A percentile compares a stretch with the other conserved stretches of the same genome.
Evolutionary conservation across 2,329 filamentous ascomycete species (phyloP).

Genomic region (Alternaria panax): DNA sequence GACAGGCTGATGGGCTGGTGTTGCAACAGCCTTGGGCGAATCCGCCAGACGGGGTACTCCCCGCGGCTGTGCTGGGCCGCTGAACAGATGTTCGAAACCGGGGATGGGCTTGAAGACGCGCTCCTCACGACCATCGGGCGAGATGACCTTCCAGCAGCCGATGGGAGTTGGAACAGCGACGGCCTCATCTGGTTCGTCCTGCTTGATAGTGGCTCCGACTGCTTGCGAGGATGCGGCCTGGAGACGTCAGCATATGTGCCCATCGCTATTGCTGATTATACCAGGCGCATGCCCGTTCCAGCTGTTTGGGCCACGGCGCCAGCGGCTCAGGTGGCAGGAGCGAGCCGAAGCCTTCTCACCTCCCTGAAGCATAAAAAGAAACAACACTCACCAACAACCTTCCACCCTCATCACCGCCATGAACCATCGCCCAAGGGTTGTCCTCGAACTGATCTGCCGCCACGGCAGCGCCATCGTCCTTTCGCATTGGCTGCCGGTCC

Average conservation of each 20-base stretch:
- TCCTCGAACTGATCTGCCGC: constrained; percentile 1
- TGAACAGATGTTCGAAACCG: constrained; percentile 38
- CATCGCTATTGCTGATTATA: constrained; percentile 1
- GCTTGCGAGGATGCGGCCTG: constrained; percentile 6
- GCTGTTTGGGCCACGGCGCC: constrained; percentile 8
- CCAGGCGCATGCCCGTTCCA: neutral
- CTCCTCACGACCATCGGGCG: constrained; percentile 31
- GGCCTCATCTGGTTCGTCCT: constrained; percentile 1
- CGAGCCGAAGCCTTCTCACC: constrained; percentile 20
- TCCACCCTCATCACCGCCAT: neutral
- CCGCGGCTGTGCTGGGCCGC: constrained; percentile 1
- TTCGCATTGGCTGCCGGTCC: neutral
- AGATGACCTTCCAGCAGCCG: constrained; percentile 25
- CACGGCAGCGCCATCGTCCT: neutral
- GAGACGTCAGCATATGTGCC: constrained; percentile 3
- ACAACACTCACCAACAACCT: constrained; percentile 7
- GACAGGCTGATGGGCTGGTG: neutral
- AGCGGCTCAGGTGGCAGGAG: constrained; percentile 1
- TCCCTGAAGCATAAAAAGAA: constrained; percentile 6
- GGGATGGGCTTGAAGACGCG: constrained; percentile 30
- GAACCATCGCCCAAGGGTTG: constrained; percentile 9
- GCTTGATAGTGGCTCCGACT: neutral
- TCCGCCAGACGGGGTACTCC: neutral
- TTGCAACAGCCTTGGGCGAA: neutral
- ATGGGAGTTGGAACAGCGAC: constrained; percentile 30